Base-by-base conservation (phyloP, 1,139 yeast genomes). In the Barnettozyma hawaiiensis region DNA sequence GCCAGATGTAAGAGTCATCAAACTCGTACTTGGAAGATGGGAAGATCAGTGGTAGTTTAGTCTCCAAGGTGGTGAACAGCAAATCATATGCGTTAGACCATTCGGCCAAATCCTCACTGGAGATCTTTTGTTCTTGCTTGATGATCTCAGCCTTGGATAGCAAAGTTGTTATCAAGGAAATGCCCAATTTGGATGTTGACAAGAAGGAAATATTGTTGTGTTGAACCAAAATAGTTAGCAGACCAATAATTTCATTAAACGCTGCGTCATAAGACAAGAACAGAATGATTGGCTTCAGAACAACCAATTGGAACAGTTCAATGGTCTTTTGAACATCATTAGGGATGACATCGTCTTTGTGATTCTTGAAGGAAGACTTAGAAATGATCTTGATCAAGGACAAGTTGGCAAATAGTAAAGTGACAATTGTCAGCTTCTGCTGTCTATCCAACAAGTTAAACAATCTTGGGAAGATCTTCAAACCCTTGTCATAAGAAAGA, bases 1-100 rank as follows among this genome's bases (percentile, higher is more conserved):
- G 97, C 98, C 98, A 92, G 39, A 89, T 90, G 58, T 90, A 89
- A 0, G 95, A 78, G 51, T 83, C 90, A 59, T 86, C 96, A 47
- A 76, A 72, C 41, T 65, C 68, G 22, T 23, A 9, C 40, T 47
- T 66, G n/a, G 65, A 68, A 39, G 92, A 89, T 41, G 97, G 97
- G 82, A 92, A 90, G 43, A 90, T 77, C 22, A 79, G 71, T 3
- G 83, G 71, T 45, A 92, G 73, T 61, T 87, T 80, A 19, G 90
- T 86, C 63, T 87, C 95, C 50, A 90, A 69, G 5, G 83, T 71
- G 22, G 84, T 78, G 66, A 92, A 92, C 50, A 92, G 69, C 53
- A 78, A 81, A 62, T 86, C 95, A 62, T 90, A 92, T 47, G 90
- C 79, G 41, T 76, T 71, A 33, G 85, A 75, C 97, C 97, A 90